Evolutionary conservation across 192 early-diverging fungal species (phyloP).

Genomic region (Thoreauomyces humboldtii): DNA sequence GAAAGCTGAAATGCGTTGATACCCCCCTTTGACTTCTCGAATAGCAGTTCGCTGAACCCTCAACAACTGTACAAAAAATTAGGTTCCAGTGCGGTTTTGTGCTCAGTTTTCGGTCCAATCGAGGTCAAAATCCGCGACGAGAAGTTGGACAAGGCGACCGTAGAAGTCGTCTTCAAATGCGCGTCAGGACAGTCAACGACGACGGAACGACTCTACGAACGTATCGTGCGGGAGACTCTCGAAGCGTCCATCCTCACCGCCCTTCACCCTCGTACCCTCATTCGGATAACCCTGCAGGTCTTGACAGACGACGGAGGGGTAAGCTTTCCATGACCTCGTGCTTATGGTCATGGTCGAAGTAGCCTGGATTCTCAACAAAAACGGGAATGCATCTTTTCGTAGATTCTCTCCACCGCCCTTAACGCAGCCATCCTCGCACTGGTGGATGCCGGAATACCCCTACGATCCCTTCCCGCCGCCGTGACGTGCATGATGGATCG

Average conservation of each 20-base stretch:
- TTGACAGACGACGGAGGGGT: slow-evolving; percentile 83
- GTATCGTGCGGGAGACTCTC: slow-evolving; percentile 65
- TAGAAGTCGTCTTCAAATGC: slow-evolving; percentile 79
- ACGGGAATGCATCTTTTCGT: neutral
- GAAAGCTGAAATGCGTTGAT: neutral
- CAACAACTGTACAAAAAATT: neutral
- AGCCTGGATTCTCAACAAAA: neutral
- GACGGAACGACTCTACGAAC: slow-evolving; percentile 74
- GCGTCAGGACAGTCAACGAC: slow-evolving; percentile 60
- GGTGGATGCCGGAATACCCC: slow-evolving; percentile 85
- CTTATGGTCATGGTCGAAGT: no score
- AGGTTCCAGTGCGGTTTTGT: slow-evolving; percentile 62
- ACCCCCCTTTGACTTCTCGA: neutral
- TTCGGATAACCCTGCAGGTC: slow-evolving; percentile 86
- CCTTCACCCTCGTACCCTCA: slow-evolving; percentile 81
- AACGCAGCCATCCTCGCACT: slow-evolving; percentile 84
- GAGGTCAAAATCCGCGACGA: slow-evolving; percentile 86
- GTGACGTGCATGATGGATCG: slow-evolving; percentile 68
- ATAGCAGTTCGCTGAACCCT: neutral
- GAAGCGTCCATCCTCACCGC: slow-evolving; percentile 72
- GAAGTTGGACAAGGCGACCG: slow-evolving; percentile 78
- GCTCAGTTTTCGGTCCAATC: slow-evolving; percentile 81
- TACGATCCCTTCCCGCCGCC: slow-evolving; percentile 66
- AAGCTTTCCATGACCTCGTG: no score
- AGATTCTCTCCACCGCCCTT: slow-evolving; percentile 73